These are phyloP conservation scores for Hansenula sp. DNA, from an alignment of 1,139 yeast genomes.

Conservation along the genomic window DNA sequence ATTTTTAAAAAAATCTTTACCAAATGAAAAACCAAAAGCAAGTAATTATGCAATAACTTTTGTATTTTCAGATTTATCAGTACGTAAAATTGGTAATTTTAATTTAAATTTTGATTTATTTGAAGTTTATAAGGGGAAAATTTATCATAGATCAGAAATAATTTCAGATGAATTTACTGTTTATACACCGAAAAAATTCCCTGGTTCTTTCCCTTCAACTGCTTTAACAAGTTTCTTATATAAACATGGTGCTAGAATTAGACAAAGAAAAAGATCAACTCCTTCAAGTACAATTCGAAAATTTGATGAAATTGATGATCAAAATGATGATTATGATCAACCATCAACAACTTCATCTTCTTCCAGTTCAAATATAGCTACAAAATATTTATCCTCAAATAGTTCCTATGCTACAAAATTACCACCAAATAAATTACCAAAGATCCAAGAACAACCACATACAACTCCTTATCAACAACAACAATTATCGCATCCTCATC, in stretches of 20 bases:
- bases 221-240: slow-evolving; percentile 22
- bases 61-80: slow-evolving; percentile 25
- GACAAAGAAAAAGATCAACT: slow-evolving; percentile 21
- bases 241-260: slow-evolving; percentile 25
- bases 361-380: background rate
- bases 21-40: slow-evolving; percentile 13
- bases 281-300: background rate
- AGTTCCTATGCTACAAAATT: too few relatives aligned
- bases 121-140: slow-evolving; percentile 20
- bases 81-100: slow-evolving; percentile 22
- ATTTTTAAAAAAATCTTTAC: slow-evolving; percentile 8
- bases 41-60: slow-evolving; percentile 22
- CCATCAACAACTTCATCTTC: background rate
- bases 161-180: slow-evolving; percentile 20
- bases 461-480: background rate
- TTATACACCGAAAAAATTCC: slow-evolving; percentile 26
- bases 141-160: slow-evolving; percentile 13
- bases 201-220: slow-evolving; percentile 24
- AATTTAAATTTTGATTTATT: slow-evolving; percentile 21
- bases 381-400: too few relatives aligned
- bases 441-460: background rate
- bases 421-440: background rate
- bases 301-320: slow-evolving; percentile 2
- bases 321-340: slow-evolving; percentile 1
- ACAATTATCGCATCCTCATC: background rate